Evolutionary conservation across 2,329 filamentous ascomycete species (phyloP).

Genomic region (Amauroascus verrucosus): DNA sequence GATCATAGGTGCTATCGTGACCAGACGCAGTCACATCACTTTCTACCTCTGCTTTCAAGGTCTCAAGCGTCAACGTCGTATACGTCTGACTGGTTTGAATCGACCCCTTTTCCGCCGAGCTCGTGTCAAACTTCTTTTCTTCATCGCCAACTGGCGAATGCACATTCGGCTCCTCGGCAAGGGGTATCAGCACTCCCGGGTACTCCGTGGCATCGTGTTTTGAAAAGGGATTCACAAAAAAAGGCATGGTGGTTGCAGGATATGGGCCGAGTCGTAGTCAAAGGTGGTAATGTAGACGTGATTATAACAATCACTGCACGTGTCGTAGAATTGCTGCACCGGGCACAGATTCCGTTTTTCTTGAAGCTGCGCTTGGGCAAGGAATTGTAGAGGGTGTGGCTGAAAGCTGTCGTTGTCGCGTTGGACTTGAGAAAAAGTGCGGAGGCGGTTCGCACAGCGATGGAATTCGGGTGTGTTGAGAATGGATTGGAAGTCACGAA

Average conservation of each 20-base stretch:
- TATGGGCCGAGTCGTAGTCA: background rate
- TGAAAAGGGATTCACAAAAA: conserved; percentile 37
- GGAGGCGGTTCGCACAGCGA: background rate
- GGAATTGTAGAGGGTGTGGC: background rate
- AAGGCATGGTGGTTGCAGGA: conserved; percentile 12
- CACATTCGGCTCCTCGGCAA: conserved; percentile 26
- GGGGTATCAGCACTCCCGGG: conserved; percentile 38
- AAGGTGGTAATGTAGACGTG: background rate
- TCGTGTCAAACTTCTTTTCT: conserved; percentile 27
- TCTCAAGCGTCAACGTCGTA: conserved; percentile 53
- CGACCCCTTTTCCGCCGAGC: conserved; percentile 32
- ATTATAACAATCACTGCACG: background rate
- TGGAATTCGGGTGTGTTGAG: background rate
- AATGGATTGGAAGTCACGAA: background rate
- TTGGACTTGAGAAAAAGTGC: background rate
- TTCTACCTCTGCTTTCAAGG: conserved; percentile 56
- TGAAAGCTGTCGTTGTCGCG: too few relatives aligned
- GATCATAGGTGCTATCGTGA: conserved; percentile 63
- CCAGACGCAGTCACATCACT: conserved; percentile 46
- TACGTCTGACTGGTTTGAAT: conserved; percentile 5
- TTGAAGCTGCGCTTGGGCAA: background rate
- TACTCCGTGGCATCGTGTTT: conserved; percentile 39
- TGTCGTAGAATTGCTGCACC: background rate
- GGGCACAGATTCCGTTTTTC: background rate
- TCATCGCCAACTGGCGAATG: conserved; percentile 24